Evolutionary conservation across 129 eudicot species (phyloP), one percentile per base, ranked within the genome.

Genomic region (Dittrichia graveolens): DNA sequence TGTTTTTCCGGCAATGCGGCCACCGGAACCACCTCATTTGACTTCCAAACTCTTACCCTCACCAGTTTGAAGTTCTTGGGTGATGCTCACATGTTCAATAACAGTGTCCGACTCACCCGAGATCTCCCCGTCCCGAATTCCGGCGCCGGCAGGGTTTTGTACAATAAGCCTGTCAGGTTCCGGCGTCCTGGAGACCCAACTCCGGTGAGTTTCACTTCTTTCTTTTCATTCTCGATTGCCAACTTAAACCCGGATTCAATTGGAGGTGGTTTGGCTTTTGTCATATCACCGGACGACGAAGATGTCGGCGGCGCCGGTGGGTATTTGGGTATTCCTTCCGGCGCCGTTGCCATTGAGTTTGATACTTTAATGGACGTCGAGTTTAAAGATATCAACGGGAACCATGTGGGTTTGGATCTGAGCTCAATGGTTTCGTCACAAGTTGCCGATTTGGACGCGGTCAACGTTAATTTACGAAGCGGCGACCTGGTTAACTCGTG

Each of bases 121-220:
- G 98, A 92, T 73, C 90, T 93, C 77, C 79, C 91, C 34, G 96
- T 93, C 5, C 98, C 98, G 0, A 81, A 87, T 69, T 93, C 98
- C 77, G 96, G 96, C 61, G 85, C 96, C 81, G 98, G 98, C 1
- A 73, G 73, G 61, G 88, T 81, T 13, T 35, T 89, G 11, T 93
- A 85, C 75, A 78, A 88, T 7, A 85, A 79, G 9, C 98, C 98
- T 14, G 72, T 93, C 65, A 64, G 35, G 8, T 80, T 92, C 88
- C 89, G 88, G 75, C 89, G 43, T 35, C 75, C 89, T 1, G 91
- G 80, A 6, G 47, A 7, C 55, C 55, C 48, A 2, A 42, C 12
- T 81, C 90, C 83, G 81, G 88, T 86, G 63, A 89, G 92, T 54
- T 93, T 93, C 80, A n/a, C 67, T 0, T 81, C 97, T 0, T 86